A percentile compares a stretch with the other conserved stretches of the same genome.
Conservation (phyloP, 2,329 filamentous ascomycete species). For the Juglanconis juglandina region DNA sequence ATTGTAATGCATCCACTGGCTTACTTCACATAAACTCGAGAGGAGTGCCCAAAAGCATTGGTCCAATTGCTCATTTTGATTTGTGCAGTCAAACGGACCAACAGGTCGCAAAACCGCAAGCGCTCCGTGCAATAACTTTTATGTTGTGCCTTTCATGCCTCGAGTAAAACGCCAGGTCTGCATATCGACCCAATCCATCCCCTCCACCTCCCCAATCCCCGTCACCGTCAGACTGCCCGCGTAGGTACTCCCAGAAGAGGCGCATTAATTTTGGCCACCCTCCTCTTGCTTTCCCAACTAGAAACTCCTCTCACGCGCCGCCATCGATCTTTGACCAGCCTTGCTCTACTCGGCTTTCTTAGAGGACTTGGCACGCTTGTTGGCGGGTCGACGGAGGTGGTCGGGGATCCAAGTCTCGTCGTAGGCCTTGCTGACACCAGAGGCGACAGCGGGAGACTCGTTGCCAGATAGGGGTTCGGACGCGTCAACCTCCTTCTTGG, state of each 20-base stretch:
- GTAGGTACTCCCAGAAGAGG: neutral
- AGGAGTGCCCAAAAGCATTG: neutral
- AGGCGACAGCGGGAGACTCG: constrained; percentile 67
- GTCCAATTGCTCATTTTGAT: neutral
- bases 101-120: neutral
- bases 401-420: constrained; percentile 93
- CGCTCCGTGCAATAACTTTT: neutral
- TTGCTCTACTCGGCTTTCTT: constrained; percentile 29
- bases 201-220: neutral
- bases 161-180: constrained; percentile 3
- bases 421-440: constrained; percentile 68
- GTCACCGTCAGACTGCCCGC: neutral
- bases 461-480: constrained; percentile 63
- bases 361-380: constrained; percentile 59
- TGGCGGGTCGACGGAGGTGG: constrained; percentile 78
- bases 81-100: neutral
- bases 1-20: too few species aligned
- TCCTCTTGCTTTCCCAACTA: neutral
- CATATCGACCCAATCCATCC: neutral
- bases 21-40: too few species aligned
- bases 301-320: neutral
- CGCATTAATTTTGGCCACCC: neutral
- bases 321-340: neutral
- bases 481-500: constrained; percentile 64
- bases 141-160: constrained; percentile 6